Conservation (phyloP, 2,329 filamentous ascomycete genomes). For the Penicillium sp. region DNA sequence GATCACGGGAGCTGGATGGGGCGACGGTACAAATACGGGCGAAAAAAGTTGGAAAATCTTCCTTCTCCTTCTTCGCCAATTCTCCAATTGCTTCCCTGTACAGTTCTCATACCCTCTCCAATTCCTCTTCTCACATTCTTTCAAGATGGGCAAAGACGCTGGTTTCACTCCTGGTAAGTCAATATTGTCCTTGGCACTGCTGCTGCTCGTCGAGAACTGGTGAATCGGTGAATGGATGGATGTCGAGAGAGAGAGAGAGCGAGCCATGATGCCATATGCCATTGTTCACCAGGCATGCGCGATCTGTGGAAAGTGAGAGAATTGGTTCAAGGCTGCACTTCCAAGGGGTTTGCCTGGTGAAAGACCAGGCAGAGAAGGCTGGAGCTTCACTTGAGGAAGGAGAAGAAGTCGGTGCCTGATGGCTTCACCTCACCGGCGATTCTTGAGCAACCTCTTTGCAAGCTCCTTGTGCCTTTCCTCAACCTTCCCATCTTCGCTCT, state of each 20-base stretch:
- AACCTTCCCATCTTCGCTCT: background rate
- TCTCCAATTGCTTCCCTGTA: slow-evolving; percentile 21
- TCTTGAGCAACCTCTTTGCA: background rate
- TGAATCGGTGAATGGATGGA: background rate
- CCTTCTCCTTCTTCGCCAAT: slow-evolving; percentile 22
- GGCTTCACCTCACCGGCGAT: background rate
- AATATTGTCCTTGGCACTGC: background rate
- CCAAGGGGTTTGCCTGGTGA: background rate
- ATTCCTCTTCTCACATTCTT: slow-evolving; percentile 15
- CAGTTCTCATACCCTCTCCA: slow-evolving; percentile 16
- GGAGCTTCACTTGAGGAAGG: background rate
- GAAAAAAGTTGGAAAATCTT: slow-evolving; percentile 32
- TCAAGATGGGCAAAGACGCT: slow-evolving; percentile 28
- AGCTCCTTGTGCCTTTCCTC: background rate
- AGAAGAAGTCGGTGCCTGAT: background rate
- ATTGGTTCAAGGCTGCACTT: background rate
- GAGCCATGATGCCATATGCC: background rate
- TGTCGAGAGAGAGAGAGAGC: background rate
- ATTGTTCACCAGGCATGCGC: background rate
- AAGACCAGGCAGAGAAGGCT: background rate
- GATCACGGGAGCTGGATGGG: slow-evolving; percentile 40
- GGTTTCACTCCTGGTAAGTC: slow-evolving; percentile 31
- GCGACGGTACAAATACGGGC: slow-evolving; percentile 38
- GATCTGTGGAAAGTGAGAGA: background rate
- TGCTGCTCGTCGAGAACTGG: background rate